Conservation (phyloP, 768 basidiomycete species). For the Phaeotremella fagi region DNA sequence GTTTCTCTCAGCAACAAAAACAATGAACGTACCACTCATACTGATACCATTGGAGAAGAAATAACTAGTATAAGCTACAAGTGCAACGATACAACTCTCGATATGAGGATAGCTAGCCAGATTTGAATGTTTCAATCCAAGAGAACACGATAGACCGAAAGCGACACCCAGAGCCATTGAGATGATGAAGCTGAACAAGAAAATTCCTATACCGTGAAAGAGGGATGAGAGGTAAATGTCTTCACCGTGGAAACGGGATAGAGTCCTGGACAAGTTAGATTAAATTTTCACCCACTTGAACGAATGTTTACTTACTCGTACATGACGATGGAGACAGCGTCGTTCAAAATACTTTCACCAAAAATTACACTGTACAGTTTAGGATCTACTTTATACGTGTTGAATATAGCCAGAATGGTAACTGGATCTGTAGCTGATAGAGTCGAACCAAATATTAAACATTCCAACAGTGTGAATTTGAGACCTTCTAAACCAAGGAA, state of each 20-base stretch:
- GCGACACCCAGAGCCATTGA: slow-evolving; percentile 90
- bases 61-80: slow-evolving; percentile 93
- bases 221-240: slow-evolving; percentile 78
- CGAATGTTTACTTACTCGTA: slow-evolving; percentile 74
- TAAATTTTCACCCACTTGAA: not conserved
- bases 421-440: slow-evolving; percentile 97
- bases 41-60: slow-evolving; percentile 96
- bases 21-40: slow-evolving; percentile 56
- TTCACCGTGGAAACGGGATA: slow-evolving; percentile 84
- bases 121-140: slow-evolving; percentile 90
- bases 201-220: slow-evolving; percentile 96
- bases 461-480: slow-evolving; percentile 80
- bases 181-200: slow-evolving; percentile 88
- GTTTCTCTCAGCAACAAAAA: not conserved
- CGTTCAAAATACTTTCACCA: slow-evolving; percentile 92
- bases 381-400: slow-evolving; percentile 96
- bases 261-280: slow-evolving; percentile 57
- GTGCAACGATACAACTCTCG: slow-evolving; percentile 91
- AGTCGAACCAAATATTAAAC: slow-evolving; percentile 92
- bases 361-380: slow-evolving; percentile 97
- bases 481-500: slow-evolving; percentile 86
- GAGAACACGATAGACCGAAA: slow-evolving; percentile 84
- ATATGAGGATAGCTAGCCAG: slow-evolving; percentile 75
- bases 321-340: slow-evolving; percentile 99
- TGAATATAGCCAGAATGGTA: slow-evolving; percentile 96